Evolutionary conservation across 345 rosid genomes (phyloP).

Genomic region (Populus davidiana): DNA sequence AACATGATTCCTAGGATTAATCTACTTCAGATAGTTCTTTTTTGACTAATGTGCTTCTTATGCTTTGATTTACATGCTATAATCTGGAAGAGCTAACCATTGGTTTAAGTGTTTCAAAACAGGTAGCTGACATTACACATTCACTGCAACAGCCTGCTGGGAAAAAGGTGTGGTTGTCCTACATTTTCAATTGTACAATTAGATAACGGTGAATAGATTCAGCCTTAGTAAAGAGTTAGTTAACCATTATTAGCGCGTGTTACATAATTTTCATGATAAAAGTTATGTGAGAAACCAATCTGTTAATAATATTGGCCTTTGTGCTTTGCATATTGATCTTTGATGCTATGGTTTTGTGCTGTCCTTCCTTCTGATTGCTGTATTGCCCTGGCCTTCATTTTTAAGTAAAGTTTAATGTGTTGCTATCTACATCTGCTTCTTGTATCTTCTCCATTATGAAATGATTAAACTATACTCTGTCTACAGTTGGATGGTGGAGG

Average conservation of each 20-base stretch:
- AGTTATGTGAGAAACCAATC: background rate
- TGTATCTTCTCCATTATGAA: background rate
- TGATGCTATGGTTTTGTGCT: background rate
- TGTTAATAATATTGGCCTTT: background rate
- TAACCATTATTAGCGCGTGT: background rate
- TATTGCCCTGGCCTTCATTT: background rate
- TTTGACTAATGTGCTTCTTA: background rate
- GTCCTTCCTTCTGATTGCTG: background rate
- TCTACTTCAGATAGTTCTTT: background rate
- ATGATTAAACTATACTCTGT: slow-evolving; percentile 15
- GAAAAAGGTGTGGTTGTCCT: slow-evolving; percentile 53
- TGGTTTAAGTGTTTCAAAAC: slow-evolving; percentile 24
- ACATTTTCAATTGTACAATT: background rate
- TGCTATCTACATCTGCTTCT: background rate
- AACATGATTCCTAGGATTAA: background rate
- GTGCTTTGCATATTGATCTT: background rate
- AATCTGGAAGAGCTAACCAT: background rate
- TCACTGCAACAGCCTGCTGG: slow-evolving; percentile 97
- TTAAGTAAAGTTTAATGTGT: background rate
- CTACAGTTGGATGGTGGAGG: slow-evolving; percentile 93
- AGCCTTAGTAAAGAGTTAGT: background rate
- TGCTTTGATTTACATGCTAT: background rate
- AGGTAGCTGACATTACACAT: slow-evolving; percentile 96
- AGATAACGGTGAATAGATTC: background rate
- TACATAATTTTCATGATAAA: background rate